These are phyloP conservation scores for Ophiobolus disseminans DNA, from an alignment of 2,329 filamentous ascomycete genomes.

Conservation along the genomic window DNA sequence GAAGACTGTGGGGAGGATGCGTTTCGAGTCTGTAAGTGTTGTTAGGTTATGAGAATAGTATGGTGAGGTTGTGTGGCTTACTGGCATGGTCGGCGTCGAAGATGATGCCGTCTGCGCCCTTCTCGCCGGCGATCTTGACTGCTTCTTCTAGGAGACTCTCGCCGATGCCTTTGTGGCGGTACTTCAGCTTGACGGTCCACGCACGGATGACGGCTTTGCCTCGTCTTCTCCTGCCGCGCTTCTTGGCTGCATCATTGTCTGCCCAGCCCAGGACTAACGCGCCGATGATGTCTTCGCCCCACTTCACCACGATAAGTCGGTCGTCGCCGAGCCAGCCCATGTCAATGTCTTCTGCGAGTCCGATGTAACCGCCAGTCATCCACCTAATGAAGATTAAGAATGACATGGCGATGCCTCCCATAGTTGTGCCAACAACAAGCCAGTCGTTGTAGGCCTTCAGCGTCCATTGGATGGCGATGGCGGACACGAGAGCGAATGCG, in stretches of 20 bases:
- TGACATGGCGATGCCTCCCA: slow-evolving; percentile 67
- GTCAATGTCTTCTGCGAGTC: slow-evolving; percentile 65
- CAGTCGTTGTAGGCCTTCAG: slow-evolving; percentile 56
- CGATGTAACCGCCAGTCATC: slow-evolving; percentile 67
- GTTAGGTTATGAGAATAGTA: slow-evolving; percentile 20
- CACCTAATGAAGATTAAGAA: slow-evolving; percentile 69
- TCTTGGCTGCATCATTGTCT: slow-evolving; percentile 54
- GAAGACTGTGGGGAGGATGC: slow-evolving; percentile 43
- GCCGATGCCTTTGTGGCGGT: slow-evolving; percentile 76
- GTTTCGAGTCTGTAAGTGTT: slow-evolving; percentile 37
- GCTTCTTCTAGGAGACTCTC: slow-evolving; percentile 75
- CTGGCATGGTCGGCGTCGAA: slow-evolving; percentile 83
- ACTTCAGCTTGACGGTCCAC: slow-evolving; percentile 78
- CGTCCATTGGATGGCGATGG: slow-evolving; percentile 50
- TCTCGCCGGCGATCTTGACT: slow-evolving; percentile 70
- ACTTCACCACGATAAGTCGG: slow-evolving; percentile 67
- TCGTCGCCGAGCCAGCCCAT: slow-evolving; percentile 67
- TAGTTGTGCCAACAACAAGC: slow-evolving; percentile 64
- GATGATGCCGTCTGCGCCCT: slow-evolving; percentile 72
- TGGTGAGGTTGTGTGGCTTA: slow-evolving; percentile 49
- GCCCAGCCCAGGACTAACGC: slow-evolving; percentile 73
- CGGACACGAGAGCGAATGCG: slow-evolving; percentile 48
- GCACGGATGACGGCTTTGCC: slow-evolving; percentile 77
- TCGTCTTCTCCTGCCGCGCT: slow-evolving; percentile 57
- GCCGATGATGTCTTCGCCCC: slow-evolving; percentile 73